These are phyloP conservation scores for Pestalotiopsis sp. DNA, from an alignment of 2,329 filamentous ascomycete species.

Conservation along the genomic window DNA sequence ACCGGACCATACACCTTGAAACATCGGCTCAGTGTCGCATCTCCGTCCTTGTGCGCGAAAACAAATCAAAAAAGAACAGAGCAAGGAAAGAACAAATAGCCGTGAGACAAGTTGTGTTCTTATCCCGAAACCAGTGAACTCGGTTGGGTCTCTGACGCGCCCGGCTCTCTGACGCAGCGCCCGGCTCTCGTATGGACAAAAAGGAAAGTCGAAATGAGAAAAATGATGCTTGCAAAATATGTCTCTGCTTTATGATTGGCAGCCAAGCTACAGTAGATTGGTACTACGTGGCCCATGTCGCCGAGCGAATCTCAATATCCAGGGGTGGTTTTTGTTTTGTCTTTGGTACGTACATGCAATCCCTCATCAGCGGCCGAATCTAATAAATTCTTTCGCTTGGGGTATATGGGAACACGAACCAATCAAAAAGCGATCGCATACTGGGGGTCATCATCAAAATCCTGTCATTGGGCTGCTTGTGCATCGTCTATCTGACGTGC, in stretches of 20 bases:
- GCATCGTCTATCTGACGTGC: background rate
- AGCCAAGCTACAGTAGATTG: background rate
- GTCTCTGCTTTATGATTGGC: background rate
- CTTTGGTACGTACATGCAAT: no score
- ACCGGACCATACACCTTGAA: background rate
- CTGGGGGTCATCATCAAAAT: background rate
- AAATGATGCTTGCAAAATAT: background rate
- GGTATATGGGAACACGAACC: background rate
- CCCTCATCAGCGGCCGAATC: background rate
- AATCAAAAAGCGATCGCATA: constrained; percentile 5
- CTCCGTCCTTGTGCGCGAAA: background rate
- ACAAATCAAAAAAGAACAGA: background rate
- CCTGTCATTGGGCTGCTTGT: background rate
- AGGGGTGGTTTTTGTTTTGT: background rate
- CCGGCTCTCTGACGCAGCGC: background rate
- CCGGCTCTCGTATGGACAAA: background rate
- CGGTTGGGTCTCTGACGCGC: background rate
- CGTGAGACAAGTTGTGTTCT: background rate
- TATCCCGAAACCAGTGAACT: background rate
- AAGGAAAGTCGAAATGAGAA: background rate
- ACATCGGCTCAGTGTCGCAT: background rate
- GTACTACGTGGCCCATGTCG: background rate
- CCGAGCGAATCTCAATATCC: background rate
- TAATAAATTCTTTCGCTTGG: background rate
- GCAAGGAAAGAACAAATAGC: no score